phyloP scores from a whole-genome alignment of 352 stramenopile species.

The Phytophthora constricta region DNA sequence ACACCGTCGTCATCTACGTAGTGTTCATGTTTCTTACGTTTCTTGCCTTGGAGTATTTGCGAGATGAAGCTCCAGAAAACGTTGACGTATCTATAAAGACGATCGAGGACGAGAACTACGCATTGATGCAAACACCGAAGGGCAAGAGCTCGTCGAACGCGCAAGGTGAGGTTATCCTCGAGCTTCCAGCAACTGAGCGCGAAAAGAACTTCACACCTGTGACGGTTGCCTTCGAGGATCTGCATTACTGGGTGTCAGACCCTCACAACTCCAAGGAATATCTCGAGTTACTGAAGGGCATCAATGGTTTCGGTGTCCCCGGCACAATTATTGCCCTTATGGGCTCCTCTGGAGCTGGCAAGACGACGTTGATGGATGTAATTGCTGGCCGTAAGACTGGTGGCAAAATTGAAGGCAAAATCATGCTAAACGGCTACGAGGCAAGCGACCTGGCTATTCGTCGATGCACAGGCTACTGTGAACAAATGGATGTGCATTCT shows the following conservation, averaged over 20 bases:
- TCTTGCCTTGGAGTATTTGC: constrained; percentile 29
- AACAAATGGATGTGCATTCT: constrained; percentile 10
- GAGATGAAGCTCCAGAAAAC: constrained; percentile 24
- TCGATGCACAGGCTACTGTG: constrained; percentile 8
- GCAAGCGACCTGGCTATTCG: constrained; percentile 20
- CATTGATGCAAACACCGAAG: constrained; percentile 14
- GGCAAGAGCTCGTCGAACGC: neutral
- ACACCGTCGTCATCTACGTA: constrained; percentile 41
- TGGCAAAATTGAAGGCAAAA: constrained; percentile 68
- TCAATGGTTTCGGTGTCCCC: constrained; percentile 40
- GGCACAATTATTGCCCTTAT: constrained; percentile 48
- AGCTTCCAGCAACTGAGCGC: neutral
- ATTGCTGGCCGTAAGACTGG: constrained; percentile 87
- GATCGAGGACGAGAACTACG: constrained; percentile 17
- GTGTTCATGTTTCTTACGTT: constrained; percentile 34
- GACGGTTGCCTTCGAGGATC: constrained; percentile 31
- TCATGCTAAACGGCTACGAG: constrained; percentile 80
- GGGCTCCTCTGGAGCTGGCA: constrained; percentile 40
- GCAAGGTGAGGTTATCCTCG: neutral
- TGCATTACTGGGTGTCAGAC: constrained; percentile 20
- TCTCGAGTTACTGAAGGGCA: constrained; percentile 35
- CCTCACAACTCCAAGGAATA: constrained; percentile 10
- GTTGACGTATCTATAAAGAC: constrained; percentile 15
- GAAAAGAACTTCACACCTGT: constrained; percentile 28
- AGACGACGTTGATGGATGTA: constrained; percentile 73